A percentile compares a stretch with the other conserved stretches of the same genome.
Conservation (phyloP, 75 land plant species). For the Sequoia sempervirens region DNA sequence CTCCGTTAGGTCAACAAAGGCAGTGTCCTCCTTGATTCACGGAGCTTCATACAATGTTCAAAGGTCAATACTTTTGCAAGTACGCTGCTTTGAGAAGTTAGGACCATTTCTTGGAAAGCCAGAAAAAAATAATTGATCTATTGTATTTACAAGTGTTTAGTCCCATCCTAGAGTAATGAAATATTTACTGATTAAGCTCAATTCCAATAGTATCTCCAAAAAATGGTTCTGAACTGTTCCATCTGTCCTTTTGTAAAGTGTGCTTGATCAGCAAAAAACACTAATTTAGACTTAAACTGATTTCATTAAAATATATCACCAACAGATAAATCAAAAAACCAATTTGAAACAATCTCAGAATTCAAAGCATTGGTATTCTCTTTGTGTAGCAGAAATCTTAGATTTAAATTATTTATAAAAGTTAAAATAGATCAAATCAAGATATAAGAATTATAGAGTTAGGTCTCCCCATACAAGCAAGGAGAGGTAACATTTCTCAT, state of each 20-base stretch:
- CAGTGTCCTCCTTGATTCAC: background rate
- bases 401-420: background rate
- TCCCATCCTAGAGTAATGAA: background rate
- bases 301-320: background rate
- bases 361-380: background rate
- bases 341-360: background rate
- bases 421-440: background rate
- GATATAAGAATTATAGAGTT: background rate
- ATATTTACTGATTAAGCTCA: background rate
- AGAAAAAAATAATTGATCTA: background rate
- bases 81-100: background rate
- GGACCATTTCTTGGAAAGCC: background rate
- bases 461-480: background rate
- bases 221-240: background rate
- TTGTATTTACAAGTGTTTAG: background rate
- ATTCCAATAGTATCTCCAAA: too few relatives aligned
- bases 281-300: background rate
- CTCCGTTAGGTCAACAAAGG: background rate
- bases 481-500: background rate
- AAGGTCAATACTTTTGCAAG: background rate
- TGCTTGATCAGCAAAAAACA: background rate
- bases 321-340: background rate
- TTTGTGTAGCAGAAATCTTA: background rate
- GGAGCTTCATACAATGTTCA: background rate
- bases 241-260: background rate